phyloP scores from a whole-genome alignment of 2,329 filamentous ascomycete genomes.

The Macroventuria anomochaeta region DNA sequence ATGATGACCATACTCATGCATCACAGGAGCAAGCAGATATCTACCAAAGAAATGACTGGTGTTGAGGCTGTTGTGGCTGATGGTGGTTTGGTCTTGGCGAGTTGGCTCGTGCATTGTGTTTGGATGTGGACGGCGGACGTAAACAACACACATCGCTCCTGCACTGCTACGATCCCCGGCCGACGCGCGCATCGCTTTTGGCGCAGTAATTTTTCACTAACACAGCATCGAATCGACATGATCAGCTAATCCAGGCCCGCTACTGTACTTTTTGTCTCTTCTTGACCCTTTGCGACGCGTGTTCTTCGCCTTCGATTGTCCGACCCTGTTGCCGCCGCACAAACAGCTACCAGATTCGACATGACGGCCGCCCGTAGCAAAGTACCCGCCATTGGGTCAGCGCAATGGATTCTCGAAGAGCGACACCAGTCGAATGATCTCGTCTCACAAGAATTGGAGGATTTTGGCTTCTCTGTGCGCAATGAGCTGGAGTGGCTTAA shows the following conservation, averaged over 20 bases:
- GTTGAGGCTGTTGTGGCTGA: not conserved
- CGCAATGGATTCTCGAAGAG: constrained; percentile 86
- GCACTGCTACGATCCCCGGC: constrained; percentile 20
- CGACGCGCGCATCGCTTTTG: constrained; percentile 22
- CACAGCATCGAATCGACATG: constrained; percentile 25
- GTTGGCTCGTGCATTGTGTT: constrained; percentile 2
- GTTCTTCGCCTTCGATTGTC: constrained; percentile 15
- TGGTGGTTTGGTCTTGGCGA: not conserved
- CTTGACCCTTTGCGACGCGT: constrained; percentile 35
- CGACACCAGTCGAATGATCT: constrained; percentile 78
- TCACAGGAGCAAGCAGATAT: not conserved
- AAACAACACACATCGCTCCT: constrained; percentile 20
- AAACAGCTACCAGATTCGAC: constrained; percentile 17
- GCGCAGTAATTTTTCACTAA: constrained; percentile 20
- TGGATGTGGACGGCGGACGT: constrained; percentile 6
- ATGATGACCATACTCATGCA: not conserved
- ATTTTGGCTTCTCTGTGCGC: constrained; percentile 88
- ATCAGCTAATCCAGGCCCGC: constrained; percentile 19
- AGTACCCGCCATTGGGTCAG: constrained; percentile 72
- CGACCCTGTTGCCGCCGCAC: constrained; percentile 3
- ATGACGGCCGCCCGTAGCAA: constrained; percentile 47
- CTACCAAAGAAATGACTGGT: not conserved
- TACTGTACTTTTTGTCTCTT: constrained; percentile 17
- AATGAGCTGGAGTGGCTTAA: constrained; percentile 99
- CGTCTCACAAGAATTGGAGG: constrained; percentile 82